Base-by-base conservation (phyloP, 805 yeast genomes). In the Yarrowia phangngaensis region DNA sequence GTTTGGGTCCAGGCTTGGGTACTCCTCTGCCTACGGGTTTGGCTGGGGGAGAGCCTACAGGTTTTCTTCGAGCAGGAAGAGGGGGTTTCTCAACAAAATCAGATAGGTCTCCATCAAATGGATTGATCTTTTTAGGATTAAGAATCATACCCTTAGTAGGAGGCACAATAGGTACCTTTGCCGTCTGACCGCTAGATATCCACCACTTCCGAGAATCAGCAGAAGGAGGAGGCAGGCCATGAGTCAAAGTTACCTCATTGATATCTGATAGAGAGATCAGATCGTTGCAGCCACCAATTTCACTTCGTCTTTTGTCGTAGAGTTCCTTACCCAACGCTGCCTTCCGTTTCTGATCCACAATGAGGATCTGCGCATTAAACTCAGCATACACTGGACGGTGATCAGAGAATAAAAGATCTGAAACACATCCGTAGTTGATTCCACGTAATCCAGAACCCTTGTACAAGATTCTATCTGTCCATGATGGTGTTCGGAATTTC, bases 321-420 rank as follows among this genome's bases (percentile, higher is more conserved):
- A 90, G 65, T 46, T 78, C 73, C 31, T 73, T 70, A 13, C 79
- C 69, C 50, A 89, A 64, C 31, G 68, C 65, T 43, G 73, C 70
- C 62, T 78, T 84, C 27, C 71, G 66, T 8, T 64, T 70, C 53
- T 83, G 83, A 62, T 92, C 83, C 23, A 89, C 72, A 50, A 84
- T 75, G 49, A 77, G 74, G 14, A 86, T 89, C 14, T 67, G 70
- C 11, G 84, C 77, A 24, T 71, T 68, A 60, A 83, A 88, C 0
- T 87, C 78, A 4, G 90, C 88, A 64, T 74, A 92, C 2, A 92
- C 95, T 0, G 98, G 98, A 52, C 86, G 80, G 63, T 92, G 98
- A 61, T 92, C 98, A 50, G 96, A 86, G 51, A 81, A 72, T 50
- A 60, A 61, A 31, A 90, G 64, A 55, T 77, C 77, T 1, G 80